Evolutionary conservation across 441 rosid genomes (phyloP), one percentile per base, ranked within the genome.

Genomic region (Erodium moschatum): DNA sequence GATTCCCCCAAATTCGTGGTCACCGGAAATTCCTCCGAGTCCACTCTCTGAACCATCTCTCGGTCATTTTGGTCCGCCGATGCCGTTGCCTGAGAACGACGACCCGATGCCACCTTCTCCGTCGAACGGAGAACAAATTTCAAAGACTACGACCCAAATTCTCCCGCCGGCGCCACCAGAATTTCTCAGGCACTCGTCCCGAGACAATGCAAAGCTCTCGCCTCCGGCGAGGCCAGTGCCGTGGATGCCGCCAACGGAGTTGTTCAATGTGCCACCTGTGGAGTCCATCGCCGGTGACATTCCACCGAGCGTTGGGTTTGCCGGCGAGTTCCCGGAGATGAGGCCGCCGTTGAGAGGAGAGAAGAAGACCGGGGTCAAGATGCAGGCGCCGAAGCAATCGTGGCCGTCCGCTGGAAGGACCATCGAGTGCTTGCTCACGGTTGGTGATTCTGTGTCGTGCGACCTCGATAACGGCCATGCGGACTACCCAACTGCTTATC

Each of bases 391-490:
- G 56, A n/a, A 50, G 56, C 56, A 50, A 50, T 50, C 56, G 56
- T 50, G 56, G 58, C 58, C 58, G 58, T 50, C 58, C 58, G n/a
- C 58, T 16, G 58, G 58, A 50, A 7, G n/a, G 19, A 50, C 58
- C 58, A 15, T 50, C 58, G 58, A 50, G 58, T 50, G 58, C 58
- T 5, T 50, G 8, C 18, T 50, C 19, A 15, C 58, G 7, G 58
- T 15, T 3, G 58, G 58, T 16, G 58, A 50, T 15, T 50, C 58
- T 3, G 58, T 50, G 58, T 50, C 58, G 18, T 50, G 58, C 19
- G 58, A 50, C 58, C 58, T 50, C 58, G n/a, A 15, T 16, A 50
- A n/a, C 58, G 58, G 16, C 58, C 58, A 50, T n/a, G 19, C 19
- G 5, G 58, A n/a, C 18, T n/a, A n/a, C 18, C 19, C 18, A 15